These are phyloP conservation scores for Phoenix roebelenii DNA, from an alignment of 176 grass and related monocot species.

Conservation along the genomic window DNA sequence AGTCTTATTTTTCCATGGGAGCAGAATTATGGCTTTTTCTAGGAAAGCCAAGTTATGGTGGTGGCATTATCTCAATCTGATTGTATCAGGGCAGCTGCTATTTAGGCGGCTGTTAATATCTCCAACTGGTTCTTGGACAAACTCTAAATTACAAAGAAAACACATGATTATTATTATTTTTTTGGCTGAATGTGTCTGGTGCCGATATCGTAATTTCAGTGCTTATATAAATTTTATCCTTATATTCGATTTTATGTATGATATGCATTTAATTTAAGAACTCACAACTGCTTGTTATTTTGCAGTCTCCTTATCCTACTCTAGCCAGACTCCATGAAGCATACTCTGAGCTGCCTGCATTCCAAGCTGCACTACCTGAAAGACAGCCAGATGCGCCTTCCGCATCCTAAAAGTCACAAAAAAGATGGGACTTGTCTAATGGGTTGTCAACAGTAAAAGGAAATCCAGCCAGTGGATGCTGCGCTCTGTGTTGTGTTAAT, in stretches of 20 bases:
- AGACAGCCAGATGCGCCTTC: slow-evolving; percentile 59
- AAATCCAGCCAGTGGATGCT: neutral
- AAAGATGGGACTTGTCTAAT: neutral
- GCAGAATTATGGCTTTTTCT: too few relatives aligned
- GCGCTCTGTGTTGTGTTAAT: too few relatives aligned
- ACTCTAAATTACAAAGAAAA: too few relatives aligned
- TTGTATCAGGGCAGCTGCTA: too few relatives aligned
- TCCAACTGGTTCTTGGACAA: too few relatives aligned
- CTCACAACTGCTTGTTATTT: neutral
- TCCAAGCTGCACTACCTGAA: slow-evolving; percentile 53
- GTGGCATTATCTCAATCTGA: too few relatives aligned
- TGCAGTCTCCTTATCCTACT: slow-evolving; percentile 56
- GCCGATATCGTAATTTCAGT: too few relatives aligned
- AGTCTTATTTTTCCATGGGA: too few relatives aligned
- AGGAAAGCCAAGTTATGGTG: too few relatives aligned
- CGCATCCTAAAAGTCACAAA: slow-evolving; percentile 13
- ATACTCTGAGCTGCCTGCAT: slow-evolving; percentile 56
- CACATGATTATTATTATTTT: too few relatives aligned
- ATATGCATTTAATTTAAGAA: slow-evolving; percentile 6
- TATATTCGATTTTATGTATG: neutral
- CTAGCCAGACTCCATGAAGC: slow-evolving; percentile 45
- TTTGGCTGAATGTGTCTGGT: too few relatives aligned
- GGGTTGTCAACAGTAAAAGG: slow-evolving; percentile 4
- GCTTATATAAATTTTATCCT: neutral
- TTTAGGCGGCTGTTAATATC: too few relatives aligned